Evolutionary conservation across 768 basidiomycete species (phyloP), one percentile per base, ranked within the genome.

Genomic region (Suillus americanus): DNA sequence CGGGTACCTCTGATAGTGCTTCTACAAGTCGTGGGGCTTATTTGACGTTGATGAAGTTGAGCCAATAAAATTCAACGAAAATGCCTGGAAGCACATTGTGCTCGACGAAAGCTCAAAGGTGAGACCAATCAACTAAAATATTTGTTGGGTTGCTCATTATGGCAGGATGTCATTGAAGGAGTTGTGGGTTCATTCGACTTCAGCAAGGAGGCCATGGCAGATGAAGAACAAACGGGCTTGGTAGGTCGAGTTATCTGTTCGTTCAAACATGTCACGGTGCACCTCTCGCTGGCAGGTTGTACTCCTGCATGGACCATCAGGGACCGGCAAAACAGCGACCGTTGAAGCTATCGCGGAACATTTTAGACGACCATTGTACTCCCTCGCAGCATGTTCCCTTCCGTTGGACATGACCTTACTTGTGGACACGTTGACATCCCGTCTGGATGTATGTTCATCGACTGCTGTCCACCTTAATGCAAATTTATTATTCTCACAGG

Each of bases 301-400:
- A 63, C 85, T 99, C 56, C 85, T 99, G 5, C 92, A 91, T 69
- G 97, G 97, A 12, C 97, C 97, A 61, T 97, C 97, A 1, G 97
- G 97, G 72, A 99, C 97, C 9, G 97, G 97, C 64, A 99, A 99
- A 80, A 99, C 97, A 5, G 56, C 56, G 1, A 57, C 56, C 16
- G 56, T 57, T 57, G 56, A 57, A 57, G 56, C 56, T 5, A 57
- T 57, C 6, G 56, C 56, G 3, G 56, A 57, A 18, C 56, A 57
- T 18, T 57, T 40, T 7, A 57, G 9, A 38, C 56, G 56, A 18
- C 56, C 56, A 14, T 28, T 61, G 30, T 59, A 60, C 20, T 25
- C 28, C 20, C 62, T 57, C 25, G 3, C 54, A 28, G 51, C 37
- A 23, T 30, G 55, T 45, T 35, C 63, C 23, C 43, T 41, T 40